A percentile compares a stretch with the other conserved stretches of the same genome.
Conservation (phyloP, 345 rosid species). For the Eucalyptus polybractea region DNA sequence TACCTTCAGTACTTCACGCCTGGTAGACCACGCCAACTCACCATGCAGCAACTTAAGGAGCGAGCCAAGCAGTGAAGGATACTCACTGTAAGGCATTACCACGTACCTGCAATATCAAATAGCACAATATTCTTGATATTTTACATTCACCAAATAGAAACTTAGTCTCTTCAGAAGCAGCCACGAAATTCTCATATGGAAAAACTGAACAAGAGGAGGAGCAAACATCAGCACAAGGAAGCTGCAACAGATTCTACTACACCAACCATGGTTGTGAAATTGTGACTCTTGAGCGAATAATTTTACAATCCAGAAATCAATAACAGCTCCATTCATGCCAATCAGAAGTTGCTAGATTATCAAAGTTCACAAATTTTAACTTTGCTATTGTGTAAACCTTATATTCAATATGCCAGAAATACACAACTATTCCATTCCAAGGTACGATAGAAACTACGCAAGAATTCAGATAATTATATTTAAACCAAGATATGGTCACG, state of each 20-base stretch:
- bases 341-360: neutral
- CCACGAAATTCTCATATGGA: neutral
- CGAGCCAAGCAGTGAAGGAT: conserved; percentile 83
- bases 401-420: neutral
- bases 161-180: neutral
- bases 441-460: neutral
- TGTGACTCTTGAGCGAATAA: neutral
- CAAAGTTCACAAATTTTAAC: neutral
- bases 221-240: neutral
- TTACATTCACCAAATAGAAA: neutral
- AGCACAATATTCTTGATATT: neutral
- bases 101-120: conserved; percentile 52
- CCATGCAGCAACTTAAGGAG: conserved; percentile 92
- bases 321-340: neutral
- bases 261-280: neutral
- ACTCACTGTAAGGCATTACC: conserved; percentile 85
- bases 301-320: neutral
- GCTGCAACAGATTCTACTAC: neutral
- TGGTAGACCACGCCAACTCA: conserved; percentile 89
- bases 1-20: conserved; percentile 97
- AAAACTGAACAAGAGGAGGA: neutral
- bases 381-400: neutral
- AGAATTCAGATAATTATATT: neutral
- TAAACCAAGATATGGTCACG: neutral
- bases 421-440: neutral